Evolutionary conservation across 306 rosid genomes (phyloP).

Genomic region (Cucurbita moschata): DNA sequence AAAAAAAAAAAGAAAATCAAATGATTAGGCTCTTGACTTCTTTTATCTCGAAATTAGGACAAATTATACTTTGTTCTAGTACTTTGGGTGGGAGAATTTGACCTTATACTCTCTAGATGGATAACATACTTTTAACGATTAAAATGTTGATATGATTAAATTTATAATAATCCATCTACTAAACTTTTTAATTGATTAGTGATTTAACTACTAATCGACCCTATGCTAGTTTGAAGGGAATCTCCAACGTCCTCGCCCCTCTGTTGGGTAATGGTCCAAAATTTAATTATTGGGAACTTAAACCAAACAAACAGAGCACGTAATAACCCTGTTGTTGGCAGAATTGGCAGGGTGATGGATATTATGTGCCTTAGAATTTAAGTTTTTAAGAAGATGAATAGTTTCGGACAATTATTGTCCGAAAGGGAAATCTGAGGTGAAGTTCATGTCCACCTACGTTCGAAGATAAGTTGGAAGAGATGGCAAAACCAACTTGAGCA

Average conservation of each 20-base stretch:
- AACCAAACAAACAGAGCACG: constrained; percentile 1
- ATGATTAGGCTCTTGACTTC: not conserved
- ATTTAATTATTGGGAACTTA: not conserved
- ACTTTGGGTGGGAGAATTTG: too few species aligned
- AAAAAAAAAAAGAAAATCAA: too few species aligned
- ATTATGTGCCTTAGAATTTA: not conserved
- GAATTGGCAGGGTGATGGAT: not conserved
- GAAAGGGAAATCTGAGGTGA: constrained; percentile 4
- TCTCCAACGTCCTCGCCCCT: too few species aligned
- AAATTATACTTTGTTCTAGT: too few species aligned
- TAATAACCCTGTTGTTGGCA: not conserved
- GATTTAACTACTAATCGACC: too few species aligned
- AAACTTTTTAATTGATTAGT: too few species aligned
- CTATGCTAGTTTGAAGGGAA: too few species aligned
- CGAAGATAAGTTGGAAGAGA: constrained; percentile 5
- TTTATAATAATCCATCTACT: too few species aligned
- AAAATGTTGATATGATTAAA: too few species aligned
- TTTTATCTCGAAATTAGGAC: too few species aligned
- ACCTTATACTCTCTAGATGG: too few species aligned
- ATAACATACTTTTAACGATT: too few species aligned
- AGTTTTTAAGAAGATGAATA: not conserved
- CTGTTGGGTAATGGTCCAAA: not conserved
- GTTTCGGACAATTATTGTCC: not conserved
- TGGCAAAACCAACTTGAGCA: not conserved
- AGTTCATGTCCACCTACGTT: not conserved